Percentiles rank a stretch among this genome's conserved stretches.
These are phyloP conservation scores for Calonectria hawksworthii DNA, from an alignment of 2,329 filamentous ascomycete species.

Conservation along the genomic window DNA sequence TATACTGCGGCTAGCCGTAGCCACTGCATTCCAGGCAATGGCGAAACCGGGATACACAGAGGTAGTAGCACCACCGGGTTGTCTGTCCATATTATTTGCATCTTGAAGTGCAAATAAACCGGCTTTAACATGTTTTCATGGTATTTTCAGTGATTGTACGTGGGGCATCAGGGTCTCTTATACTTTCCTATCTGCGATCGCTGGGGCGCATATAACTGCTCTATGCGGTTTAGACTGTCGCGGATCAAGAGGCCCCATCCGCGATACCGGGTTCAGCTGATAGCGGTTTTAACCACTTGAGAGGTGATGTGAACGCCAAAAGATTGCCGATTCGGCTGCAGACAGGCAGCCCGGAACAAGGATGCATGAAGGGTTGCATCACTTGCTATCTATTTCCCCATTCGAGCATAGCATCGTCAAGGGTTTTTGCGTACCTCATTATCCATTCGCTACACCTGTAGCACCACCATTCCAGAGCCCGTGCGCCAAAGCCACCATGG, in stretches of 20 bases:
- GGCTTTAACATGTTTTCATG: neutral
- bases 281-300: neutral
- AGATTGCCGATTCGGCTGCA: neutral
- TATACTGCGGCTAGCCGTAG: neutral
- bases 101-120: neutral
- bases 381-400: slow-evolving; percentile 20
- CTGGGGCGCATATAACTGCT: neutral
- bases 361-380: neutral
- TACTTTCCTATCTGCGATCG: neutral
- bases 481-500: neutral
- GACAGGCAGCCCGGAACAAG: neutral
- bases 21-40: neutral
- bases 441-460: neutral
- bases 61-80: neutral
- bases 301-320: neutral
- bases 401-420: slow-evolving; percentile 15
- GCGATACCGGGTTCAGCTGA: neutral
- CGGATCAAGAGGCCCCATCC: neutral
- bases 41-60: neutral
- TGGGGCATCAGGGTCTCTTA: neutral
- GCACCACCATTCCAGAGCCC: neutral
- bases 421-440: neutral
- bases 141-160: neutral
- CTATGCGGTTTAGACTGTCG: neutral
- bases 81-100: neutral